Evolutionary conservation across 2,329 filamentous ascomycete species (phyloP).

Genomic region (Massarina eburnea): DNA sequence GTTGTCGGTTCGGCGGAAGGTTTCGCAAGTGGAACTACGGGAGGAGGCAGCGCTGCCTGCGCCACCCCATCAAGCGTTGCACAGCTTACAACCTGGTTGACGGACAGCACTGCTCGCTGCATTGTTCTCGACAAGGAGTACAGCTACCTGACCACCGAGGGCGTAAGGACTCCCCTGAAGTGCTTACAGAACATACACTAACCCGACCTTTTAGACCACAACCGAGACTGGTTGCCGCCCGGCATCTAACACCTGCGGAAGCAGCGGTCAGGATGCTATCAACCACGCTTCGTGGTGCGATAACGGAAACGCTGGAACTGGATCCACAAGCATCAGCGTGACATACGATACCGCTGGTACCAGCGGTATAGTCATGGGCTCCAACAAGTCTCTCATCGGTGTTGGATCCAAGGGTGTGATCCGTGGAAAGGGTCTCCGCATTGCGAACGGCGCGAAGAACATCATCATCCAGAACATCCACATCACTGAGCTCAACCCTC

Average conservation of each 20-base stretch:
- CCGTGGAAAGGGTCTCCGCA: slow-evolving; percentile 45
- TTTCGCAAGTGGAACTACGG: slow-evolving; percentile 59
- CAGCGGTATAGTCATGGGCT: slow-evolving; percentile 35
- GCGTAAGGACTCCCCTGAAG: too few species aligned
- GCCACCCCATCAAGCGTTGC: slow-evolving; percentile 57
- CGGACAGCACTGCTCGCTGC: slow-evolving; percentile 55
- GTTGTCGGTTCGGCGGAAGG: slow-evolving; percentile 48
- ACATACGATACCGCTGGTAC: slow-evolving; percentile 49
- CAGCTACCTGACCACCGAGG: slow-evolving; percentile 60
- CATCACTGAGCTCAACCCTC: slow-evolving; percentile 42
- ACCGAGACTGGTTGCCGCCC: slow-evolving; percentile 60
- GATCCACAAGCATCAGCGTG: slow-evolving; percentile 46
- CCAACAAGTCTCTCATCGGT: slow-evolving; percentile 47
- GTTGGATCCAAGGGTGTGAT: slow-evolving; percentile 43
- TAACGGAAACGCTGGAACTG: slow-evolving; percentile 60
- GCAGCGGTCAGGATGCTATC: slow-evolving; percentile 62
- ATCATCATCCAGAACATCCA: slow-evolving; percentile 46
- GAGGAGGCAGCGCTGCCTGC: slow-evolving; percentile 58
- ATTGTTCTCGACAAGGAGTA: slow-evolving; percentile 61
- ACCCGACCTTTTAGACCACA: too few species aligned
- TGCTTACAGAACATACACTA: too few species aligned
- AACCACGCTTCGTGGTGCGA: slow-evolving; percentile 58
- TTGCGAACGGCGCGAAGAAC: slow-evolving; percentile 38
- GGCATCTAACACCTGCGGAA: slow-evolving; percentile 47
- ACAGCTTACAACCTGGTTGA: slow-evolving; percentile 62